These are phyloP conservation scores for Phytophthora lateralis DNA, from an alignment of 352 stramenopile species.

Conservation along the genomic window DNA sequence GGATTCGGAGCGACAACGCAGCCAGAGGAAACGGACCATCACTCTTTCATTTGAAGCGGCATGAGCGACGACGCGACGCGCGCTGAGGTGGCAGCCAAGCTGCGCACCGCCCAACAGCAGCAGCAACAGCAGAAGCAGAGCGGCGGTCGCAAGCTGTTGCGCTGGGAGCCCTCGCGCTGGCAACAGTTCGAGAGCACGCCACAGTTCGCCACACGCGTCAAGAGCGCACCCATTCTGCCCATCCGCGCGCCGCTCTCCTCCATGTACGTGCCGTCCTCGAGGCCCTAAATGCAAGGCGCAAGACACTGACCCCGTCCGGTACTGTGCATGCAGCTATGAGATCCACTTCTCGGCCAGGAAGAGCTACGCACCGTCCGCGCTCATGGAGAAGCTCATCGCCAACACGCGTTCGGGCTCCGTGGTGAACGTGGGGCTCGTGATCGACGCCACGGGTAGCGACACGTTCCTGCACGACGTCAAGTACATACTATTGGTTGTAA, in stretches of 20 bases:
- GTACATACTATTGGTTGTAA: slow-evolving; percentile 39
- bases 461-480: slow-evolving; percentile 77
- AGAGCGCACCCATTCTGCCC: slow-evolving; percentile 68
- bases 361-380: slow-evolving; percentile 62
- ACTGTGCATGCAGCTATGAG: slow-evolving; percentile 62
- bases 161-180: slow-evolving; percentile 69
- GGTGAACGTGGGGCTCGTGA: slow-evolving; percentile 76
- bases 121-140: background rate
- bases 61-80: slow-evolving; percentile 40
- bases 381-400: slow-evolving; percentile 87
- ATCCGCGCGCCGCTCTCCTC: slow-evolving; percentile 82
- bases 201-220: slow-evolving; percentile 52
- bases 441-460: slow-evolving; percentile 76
- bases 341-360: slow-evolving; percentile 73
- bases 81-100: slow-evolving; percentile 49
- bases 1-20: slow-evolving; percentile 13
- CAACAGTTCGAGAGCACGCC: slow-evolving; percentile 64
- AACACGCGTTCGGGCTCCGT: slow-evolving; percentile 61
- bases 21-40: slow-evolving; percentile 30
- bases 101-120: slow-evolving; percentile 36
- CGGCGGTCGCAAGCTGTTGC: slow-evolving; percentile 68
- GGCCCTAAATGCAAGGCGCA: background rate
- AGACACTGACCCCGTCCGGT: background rate
- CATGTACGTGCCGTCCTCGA: slow-evolving; percentile 49
- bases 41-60: slow-evolving; percentile 23